Conservation (phyloP, 768 basidiomycete genomes). For the Serendipita sp. region DNA sequence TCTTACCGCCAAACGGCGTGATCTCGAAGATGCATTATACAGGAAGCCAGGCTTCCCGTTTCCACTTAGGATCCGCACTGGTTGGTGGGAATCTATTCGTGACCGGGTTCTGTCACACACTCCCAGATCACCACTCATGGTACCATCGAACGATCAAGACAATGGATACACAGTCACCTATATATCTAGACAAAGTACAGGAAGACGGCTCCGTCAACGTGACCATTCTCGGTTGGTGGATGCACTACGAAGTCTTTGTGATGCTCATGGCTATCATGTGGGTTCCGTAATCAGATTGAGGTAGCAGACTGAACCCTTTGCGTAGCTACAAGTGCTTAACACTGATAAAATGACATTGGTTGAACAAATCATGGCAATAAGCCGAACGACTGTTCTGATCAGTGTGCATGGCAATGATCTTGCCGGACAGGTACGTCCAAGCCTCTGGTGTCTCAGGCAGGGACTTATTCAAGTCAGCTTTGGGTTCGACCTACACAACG, state of each 20-base stretch:
- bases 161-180: conserved; percentile 29
- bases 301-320: background rate
- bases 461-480: conserved; percentile 17
- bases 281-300: conserved; percentile 43
- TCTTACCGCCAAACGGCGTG: conserved; percentile 38
- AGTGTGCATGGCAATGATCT: conserved; percentile 7
- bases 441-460: background rate
- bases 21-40: background rate
- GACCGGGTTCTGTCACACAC: too few relatives aligned
- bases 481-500: conserved; percentile 23
- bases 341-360: background rate
- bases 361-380: background rate
- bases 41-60: conserved; percentile 26
- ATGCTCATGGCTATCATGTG: conserved; percentile 67
- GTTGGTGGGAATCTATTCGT: conserved; percentile 57
- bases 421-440: background rate
- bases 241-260: conserved; percentile 53
- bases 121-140: conserved; percentile 14
- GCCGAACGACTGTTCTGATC: background rate
- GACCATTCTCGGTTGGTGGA: conserved; percentile 67
- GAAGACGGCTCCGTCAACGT: conserved; percentile 53
- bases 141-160: conserved; percentile 26
- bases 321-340: background rate
- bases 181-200: conserved; percentile 79
- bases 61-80: conserved; percentile 48